phyloP scores from a whole-genome alignment of 1,284 basidiomycete genomes.

The Trichosporon coremiiforme region DNA sequence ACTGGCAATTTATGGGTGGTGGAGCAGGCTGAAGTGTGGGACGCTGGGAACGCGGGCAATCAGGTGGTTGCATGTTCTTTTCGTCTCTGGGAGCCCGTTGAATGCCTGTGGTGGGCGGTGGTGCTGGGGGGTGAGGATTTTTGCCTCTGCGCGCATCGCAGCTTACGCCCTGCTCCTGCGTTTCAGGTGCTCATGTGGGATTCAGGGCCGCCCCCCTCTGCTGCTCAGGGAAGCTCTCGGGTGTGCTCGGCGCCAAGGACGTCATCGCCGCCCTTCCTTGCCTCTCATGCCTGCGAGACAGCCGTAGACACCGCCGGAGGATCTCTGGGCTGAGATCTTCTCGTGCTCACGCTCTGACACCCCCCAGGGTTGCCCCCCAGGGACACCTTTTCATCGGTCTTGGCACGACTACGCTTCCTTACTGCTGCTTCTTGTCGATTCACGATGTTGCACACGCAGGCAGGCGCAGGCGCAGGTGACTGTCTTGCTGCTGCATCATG shows the following conservation, averaged over 20 bases:
- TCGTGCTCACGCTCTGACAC: too few relatives aligned
- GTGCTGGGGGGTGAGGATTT: neutral
- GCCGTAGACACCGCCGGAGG: neutral
- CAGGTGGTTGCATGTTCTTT: too few relatives aligned
- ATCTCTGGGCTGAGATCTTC: neutral
- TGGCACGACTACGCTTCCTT: neutral
- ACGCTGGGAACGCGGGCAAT: neutral
- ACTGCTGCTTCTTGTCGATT: neutral
- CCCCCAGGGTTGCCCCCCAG: neutral
- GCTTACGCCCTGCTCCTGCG: neutral
- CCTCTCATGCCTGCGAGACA: neutral
- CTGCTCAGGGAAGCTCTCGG: neutral
- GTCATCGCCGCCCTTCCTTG: neutral
- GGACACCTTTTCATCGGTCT: neutral
- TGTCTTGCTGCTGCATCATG: neutral
- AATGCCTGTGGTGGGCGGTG: neutral
- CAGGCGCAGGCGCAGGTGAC: neutral
- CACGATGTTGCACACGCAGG: too few relatives aligned
- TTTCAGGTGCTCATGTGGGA: neutral
- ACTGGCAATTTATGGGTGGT: neutral
- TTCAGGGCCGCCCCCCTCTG: neutral
- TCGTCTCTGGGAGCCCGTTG: too few relatives aligned
- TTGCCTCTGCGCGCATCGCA: neutral
- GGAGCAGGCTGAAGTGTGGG: constrained; percentile 9
- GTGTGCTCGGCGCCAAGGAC: constrained; percentile 4